Base-by-base conservation (phyloP, 306 rosid genomes). In the Fagus crenata region DNA sequence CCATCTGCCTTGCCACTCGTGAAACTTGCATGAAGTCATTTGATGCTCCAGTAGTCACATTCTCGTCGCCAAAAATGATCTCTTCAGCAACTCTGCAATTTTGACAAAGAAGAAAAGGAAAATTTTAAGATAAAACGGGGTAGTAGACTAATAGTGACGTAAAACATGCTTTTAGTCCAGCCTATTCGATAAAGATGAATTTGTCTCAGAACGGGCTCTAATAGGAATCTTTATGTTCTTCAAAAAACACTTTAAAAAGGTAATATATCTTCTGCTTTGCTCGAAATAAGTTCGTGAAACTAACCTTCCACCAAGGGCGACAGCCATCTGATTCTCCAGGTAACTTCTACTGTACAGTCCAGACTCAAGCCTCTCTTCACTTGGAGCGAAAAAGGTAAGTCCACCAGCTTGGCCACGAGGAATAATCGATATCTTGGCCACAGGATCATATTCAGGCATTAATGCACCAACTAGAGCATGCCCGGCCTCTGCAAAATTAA, bases 311-410 rank as follows among this genome's bases (percentile, higher is more conserved):
- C 92, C 92, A 3, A 95, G 92, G 60, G 99, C 99, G 81, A 95
- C 99, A 54, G 98, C 99, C 99, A 95, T 95, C 82, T 95, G 99
- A 83, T 95, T 95, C 84, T 95, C 99, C 82, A 95, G 81, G 97
- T 95, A 95, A 89, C 99, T 95, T 91, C 99, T 89, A 73, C 99
- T 95, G 87, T 95, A 95, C 75, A 95, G 73, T 55, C 92, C 92
- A 69, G 90, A 89, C 79, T 88, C 92, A 0, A 88, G 92, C 83
- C 92, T 84, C 87, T 88, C 92, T 78, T 88, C 92, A 69, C 92
- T 88, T 49, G 90, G 92, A 53, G 92, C 88, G 37, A 88, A 88
- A 72, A 88, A 88, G 72, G 92, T 88, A 53, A 88, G 88, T 40
- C 92, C 92, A 73, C 92, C 92, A 0, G 92, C 92, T 80, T 88